Base-by-base conservation (phyloP, 73 alveolate species). In the Tetrahymena malaccensis region DNA sequence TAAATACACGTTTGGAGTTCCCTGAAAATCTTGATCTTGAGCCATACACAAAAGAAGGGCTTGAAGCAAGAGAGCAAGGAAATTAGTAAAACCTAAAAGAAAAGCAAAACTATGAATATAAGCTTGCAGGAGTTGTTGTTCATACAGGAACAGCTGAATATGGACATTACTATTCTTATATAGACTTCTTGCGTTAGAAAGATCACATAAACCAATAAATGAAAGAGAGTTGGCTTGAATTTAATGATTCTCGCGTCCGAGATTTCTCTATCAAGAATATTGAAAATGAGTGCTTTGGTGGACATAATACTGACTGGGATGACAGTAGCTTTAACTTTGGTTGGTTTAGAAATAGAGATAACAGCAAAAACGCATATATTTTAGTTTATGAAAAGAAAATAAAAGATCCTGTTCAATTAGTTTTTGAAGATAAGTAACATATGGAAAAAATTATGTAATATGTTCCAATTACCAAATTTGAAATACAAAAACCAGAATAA, bases 91-190 rank as follows among this genome's bases (percentile, higher is more conserved):
- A 95, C 37, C 93, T 50, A 19, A 95, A 94, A 43, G 70, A 93
- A 85, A 96, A 96, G 35, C 58, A 94, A 84, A 95, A 85, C 55
- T 96, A 96, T 31, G 84, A 58, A 96, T 99, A 99, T 96, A 97
- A 97, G 58, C 97, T 99, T 40, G 98, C 96, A 35, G 99, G 99
- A 40, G 98, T 99, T 37, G 98, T 97, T 44, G 99, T 99, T 57
- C 99, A 99, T 96, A 93, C 96, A 22, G 99, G 99, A 16, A 98
- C 99, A 43, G 99, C 99, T 4, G 99, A 99, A 85, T 98, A 97
- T 31, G 99, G 99, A 0, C 99, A 99, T 94, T 99, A 99, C 96
- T 98, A 93, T 84, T 93, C 96, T 95, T 95, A 93, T 31, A 93
- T 95, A 37, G 97, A 93, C 27, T 93, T 83, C 0, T 57, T 37